Conservation (phyloP, 805 yeast species). For the Saccharomycopsis sp. region DNA sequence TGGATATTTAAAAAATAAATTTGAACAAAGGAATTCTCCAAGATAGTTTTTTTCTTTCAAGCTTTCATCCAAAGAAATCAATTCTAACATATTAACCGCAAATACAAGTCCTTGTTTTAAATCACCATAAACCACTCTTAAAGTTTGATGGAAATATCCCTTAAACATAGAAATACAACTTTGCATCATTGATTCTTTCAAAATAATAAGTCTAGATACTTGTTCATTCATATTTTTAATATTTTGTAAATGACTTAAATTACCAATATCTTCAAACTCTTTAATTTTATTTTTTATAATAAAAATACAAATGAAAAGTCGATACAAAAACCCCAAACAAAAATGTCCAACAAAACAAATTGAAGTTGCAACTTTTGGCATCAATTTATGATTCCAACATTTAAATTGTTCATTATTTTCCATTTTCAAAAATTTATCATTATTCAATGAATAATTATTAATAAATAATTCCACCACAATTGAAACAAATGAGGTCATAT, state of each 20-base stretch:
- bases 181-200: neutral
- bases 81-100: too few species aligned
- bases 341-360: neutral
- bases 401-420: neutral
- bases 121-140: too few species aligned
- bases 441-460: neutral
- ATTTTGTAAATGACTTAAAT: neutral
- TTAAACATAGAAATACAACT: neutral
- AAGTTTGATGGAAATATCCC: neutral
- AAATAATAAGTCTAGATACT: neutral
- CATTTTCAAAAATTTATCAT: slow-evolving; percentile 3
- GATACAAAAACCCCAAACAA: neutral
- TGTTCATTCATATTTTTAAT: neutral
- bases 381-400: neutral
- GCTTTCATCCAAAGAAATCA: too few species aligned
- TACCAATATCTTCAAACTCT: too few species aligned
- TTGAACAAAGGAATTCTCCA: too few species aligned
- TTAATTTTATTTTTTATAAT: neutral
- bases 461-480: neutral
- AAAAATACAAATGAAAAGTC: neutral
- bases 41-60: too few species aligned
- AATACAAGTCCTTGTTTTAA: too few species aligned
- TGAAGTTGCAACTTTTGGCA: neutral
- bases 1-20: too few species aligned
- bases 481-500: neutral